Conservation (phyloP, 371 early-diverging fungal species). For the Thermomucor indicae-seudaticae region DNA sequence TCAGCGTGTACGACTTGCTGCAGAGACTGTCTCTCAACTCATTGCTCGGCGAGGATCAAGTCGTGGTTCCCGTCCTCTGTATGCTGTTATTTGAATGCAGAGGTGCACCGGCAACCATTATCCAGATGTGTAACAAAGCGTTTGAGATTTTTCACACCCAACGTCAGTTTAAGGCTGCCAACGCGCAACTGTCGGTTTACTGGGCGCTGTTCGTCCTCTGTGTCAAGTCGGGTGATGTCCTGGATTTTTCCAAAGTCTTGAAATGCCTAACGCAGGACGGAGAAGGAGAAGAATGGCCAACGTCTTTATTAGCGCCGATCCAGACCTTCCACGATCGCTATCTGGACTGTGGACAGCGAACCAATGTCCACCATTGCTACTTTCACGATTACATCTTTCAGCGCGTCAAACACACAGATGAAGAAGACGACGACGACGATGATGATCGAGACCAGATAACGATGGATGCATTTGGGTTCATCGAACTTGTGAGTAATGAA, state of each 20-base stretch:
- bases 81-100: conserved; percentile 25
- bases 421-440: background rate
- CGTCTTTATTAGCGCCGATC: conserved; percentile 26
- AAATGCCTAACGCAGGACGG: background rate
- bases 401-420: conserved; percentile 17
- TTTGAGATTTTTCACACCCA: conserved; percentile 28
- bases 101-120: conserved; percentile 13
- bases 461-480: conserved; percentile 20
- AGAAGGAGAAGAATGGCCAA: conserved; percentile 7
- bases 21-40: conserved; percentile 13
- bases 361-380: conserved; percentile 16
- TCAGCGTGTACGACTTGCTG: conserved; percentile 25
- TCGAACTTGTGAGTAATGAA: background rate
- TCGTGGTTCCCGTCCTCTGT: conserved; percentile 30
- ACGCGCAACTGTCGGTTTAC: conserved; percentile 10
- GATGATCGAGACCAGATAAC: background rate
- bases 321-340: conserved; percentile 32
- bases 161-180: background rate
- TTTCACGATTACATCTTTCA: conserved; percentile 31
- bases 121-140: conserved; percentile 18
- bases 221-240: conserved; percentile 19
- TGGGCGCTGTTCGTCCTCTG: conserved; percentile 30
- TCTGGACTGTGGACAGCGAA: conserved; percentile 3
- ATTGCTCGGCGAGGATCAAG: conserved; percentile 29
- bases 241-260: conserved; percentile 15